Conservation (phyloP, 306 rosid species). For the Gillenia trifoliata region DNA sequence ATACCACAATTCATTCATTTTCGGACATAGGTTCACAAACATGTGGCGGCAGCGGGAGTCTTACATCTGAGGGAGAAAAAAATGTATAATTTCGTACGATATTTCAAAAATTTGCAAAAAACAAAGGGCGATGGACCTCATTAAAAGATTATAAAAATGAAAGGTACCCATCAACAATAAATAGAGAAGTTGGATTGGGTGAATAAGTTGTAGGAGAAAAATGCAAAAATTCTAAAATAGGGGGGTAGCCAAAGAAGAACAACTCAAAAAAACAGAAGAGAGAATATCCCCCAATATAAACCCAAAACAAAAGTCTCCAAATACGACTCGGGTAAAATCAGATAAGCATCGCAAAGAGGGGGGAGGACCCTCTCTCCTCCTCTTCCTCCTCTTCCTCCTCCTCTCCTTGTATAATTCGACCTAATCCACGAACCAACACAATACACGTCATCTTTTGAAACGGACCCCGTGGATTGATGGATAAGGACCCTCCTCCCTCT, state of each 20-base stretch:
- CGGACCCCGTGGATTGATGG: constrained; percentile 24
- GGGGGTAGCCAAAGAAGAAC: neutral
- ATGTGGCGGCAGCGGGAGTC: too few species aligned
- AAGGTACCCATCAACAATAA: neutral
- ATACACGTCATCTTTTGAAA: constrained; percentile 43
- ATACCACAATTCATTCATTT: too few species aligned
- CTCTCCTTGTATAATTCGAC: neutral
- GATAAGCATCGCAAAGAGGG: constrained; percentile 25
- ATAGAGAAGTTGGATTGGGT: neutral
- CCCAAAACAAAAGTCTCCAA: constrained; percentile 13
- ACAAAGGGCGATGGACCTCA: too few species aligned
- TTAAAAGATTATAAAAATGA: too few species aligned
- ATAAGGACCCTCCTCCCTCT: constrained; percentile 29
- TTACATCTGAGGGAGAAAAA: too few species aligned
- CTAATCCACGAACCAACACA: neutral
- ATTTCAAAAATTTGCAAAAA: too few species aligned
- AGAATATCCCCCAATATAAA: constrained; percentile 17
- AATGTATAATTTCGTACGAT: too few species aligned
- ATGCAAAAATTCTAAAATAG: neutral
- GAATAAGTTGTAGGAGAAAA: neutral
- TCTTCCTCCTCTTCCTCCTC: neutral
- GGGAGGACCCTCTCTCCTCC: neutral
- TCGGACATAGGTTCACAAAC: too few species aligned
- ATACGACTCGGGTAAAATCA: constrained; percentile 21
- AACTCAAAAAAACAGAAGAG: neutral